Percentiles rank a stretch among this genome's conserved stretches.
Evolutionary conservation across 139 green algal genomes (phyloP).

Genomic region (Diplosphaera chodatii): DNA sequence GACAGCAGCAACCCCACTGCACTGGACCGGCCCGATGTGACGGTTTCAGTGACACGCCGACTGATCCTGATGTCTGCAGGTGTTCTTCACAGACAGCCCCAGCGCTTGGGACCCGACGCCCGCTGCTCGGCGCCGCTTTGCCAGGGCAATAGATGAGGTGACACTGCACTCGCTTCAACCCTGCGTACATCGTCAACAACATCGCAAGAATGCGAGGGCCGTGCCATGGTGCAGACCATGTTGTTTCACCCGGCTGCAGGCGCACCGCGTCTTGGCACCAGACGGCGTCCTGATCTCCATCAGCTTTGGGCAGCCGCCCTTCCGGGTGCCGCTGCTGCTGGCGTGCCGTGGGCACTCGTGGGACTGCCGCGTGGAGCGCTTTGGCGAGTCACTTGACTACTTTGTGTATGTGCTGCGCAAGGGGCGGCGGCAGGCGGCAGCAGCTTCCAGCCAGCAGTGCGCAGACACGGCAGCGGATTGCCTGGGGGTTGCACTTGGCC

Average conservation of each 20-base stretch:
- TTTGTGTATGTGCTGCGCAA: constrained; percentile 17
- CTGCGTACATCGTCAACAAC: no score
- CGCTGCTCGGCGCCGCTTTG: no score
- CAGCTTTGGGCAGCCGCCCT: constrained; percentile 51
- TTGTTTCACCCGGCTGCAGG: no score
- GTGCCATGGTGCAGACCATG: no score
- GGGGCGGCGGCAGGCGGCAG: not conserved
- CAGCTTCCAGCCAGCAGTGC: not conserved
- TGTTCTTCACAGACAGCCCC: constrained; percentile 33
- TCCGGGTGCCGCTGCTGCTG: constrained; percentile 29
- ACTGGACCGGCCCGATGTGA: no score
- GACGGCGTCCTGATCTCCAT: constrained; percentile 34
- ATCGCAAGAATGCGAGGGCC: no score
- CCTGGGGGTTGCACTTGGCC: not conserved
- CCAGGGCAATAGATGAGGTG: no score
- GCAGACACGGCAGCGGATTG: not conserved
- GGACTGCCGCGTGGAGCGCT: not conserved
- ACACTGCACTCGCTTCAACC: no score
- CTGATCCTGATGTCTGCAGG: no score
- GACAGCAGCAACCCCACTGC: no score
- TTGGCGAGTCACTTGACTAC: constrained; percentile 17
- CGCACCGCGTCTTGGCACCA: constrained; percentile 29
- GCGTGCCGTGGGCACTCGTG: not conserved
- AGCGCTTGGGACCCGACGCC: constrained; percentile 28
- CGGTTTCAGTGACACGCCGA: no score